A percentile compares a stretch with the other conserved stretches of the same genome.
phyloP scores from a whole-genome alignment of 169 alveolate genomes.

The Perkinsus marinus region DNA sequence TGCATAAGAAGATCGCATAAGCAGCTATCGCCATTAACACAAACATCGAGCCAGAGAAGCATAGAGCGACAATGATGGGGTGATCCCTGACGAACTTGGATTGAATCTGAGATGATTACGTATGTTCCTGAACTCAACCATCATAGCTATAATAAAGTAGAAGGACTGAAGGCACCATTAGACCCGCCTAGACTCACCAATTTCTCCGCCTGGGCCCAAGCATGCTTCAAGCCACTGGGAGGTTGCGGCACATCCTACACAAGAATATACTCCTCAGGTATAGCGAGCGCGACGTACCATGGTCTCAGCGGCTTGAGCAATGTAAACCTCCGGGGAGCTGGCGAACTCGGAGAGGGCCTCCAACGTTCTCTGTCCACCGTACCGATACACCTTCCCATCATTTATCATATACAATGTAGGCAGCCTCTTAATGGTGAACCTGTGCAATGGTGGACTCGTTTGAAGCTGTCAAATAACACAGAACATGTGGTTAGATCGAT shows the following conservation, averaged over 20 bases:
- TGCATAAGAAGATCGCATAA: neutral
- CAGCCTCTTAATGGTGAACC: neutral
- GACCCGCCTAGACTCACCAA: neutral
- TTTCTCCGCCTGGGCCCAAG: neutral
- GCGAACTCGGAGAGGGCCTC: neutral
- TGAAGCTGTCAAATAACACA: neutral
- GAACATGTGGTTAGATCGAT: too few species aligned
- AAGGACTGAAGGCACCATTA: neutral
- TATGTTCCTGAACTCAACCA: neutral
- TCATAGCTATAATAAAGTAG: neutral
- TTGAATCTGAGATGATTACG: neutral
- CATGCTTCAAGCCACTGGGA: neutral
- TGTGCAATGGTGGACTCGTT: neutral
- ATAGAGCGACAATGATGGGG: neutral
- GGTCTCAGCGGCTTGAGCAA: neutral
- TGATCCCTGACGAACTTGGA: neutral
- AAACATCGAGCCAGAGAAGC: neutral
- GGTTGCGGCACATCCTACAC: neutral
- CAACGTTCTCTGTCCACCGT: neutral
- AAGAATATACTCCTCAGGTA: neutral
- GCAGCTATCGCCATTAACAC: neutral
- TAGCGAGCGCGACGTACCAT: neutral
- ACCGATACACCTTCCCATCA: neutral
- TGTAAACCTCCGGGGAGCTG: neutral
- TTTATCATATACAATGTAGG: neutral